Evolutionary conservation across 2,329 filamentous ascomycete genomes (phyloP).

Genomic region (Septoria linicola): DNA sequence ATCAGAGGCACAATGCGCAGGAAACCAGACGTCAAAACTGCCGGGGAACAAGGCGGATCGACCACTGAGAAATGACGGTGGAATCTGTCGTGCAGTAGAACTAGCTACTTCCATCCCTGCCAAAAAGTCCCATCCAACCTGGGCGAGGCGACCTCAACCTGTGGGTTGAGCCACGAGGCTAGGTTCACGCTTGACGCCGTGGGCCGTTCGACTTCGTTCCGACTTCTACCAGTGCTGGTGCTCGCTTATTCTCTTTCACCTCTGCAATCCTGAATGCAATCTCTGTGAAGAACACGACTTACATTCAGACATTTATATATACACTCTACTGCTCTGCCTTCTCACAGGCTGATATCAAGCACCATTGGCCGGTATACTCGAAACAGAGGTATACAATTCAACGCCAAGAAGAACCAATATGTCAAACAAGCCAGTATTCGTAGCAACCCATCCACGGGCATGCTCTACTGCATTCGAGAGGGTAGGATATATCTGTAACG

Average conservation of each 20-base stretch:
- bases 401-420: conserved; percentile 45
- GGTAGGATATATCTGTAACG: conserved; percentile 55
- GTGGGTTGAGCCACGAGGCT: conserved; percentile 18
- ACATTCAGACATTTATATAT: too few relatives aligned
- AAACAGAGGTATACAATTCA: neutral
- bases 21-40: too few relatives aligned
- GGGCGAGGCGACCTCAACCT: conserved; percentile 14
- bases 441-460: conserved; percentile 88
- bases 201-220: conserved; percentile 4
- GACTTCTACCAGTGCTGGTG: neutral
- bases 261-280: conserved; percentile 5
- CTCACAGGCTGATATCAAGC: neutral
- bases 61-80: too few relatives aligned
- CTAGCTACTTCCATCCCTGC: too few relatives aligned
- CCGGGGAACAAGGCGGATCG: too few relatives aligned
- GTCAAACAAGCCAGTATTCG: conserved; percentile 81
- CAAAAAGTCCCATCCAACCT: conserved; percentile 1
- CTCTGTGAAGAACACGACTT: too few relatives aligned
- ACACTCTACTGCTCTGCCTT: neutral
- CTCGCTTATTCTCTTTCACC: conserved; percentile 2
- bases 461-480: conserved; percentile 97
- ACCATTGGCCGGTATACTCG: neutral
- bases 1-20: too few relatives aligned
- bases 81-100: neutral
- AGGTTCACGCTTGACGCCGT: conserved; percentile 13